phyloP scores from a whole-genome alignment of 2,329 filamentous ascomycete species.

The Rutstroemia sp. region DNA sequence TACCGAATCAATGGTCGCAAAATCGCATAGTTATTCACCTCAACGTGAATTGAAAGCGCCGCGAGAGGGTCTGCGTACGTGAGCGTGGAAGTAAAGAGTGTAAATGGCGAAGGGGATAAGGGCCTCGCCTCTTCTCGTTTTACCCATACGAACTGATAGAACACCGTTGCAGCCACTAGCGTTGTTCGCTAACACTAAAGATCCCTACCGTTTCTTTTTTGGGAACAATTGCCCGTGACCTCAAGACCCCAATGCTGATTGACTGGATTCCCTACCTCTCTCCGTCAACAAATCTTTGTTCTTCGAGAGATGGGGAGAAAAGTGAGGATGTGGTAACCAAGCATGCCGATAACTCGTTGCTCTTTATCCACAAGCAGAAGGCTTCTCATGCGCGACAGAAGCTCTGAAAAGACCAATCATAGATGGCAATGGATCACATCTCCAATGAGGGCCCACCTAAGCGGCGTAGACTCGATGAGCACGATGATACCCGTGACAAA shows the following conservation, averaged over 20 bases:
- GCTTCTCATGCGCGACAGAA: background rate
- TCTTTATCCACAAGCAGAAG: background rate
- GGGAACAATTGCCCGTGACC: background rate
- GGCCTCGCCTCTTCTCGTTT: background rate
- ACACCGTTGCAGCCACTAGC: slow-evolving; percentile 8
- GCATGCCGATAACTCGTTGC: too few relatives aligned
- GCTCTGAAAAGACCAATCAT: background rate
- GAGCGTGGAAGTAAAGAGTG: slow-evolving; percentile 2
- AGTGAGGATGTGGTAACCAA: background rate
- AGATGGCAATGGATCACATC: slow-evolving; percentile 15
- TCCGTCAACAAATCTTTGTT: background rate
- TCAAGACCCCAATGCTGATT: background rate
- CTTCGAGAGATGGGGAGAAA: background rate
- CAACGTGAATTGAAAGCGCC: background rate
- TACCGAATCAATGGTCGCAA: background rate
- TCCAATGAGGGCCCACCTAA: slow-evolving; percentile 20
- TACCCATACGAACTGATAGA: slow-evolving; percentile 3
- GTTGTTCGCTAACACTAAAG: background rate
- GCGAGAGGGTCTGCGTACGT: background rate
- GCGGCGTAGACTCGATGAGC: slow-evolving; percentile 17
- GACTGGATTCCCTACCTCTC: too few relatives aligned
- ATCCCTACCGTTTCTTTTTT: slow-evolving; percentile 3
- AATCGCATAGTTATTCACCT: background rate
- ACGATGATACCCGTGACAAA: background rate
- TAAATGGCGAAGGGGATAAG: slow-evolving; percentile 2